Evolutionary conservation across 495 filamentous ascomycete species (phyloP).

Genomic region (Penicillium alfredii): DNA sequence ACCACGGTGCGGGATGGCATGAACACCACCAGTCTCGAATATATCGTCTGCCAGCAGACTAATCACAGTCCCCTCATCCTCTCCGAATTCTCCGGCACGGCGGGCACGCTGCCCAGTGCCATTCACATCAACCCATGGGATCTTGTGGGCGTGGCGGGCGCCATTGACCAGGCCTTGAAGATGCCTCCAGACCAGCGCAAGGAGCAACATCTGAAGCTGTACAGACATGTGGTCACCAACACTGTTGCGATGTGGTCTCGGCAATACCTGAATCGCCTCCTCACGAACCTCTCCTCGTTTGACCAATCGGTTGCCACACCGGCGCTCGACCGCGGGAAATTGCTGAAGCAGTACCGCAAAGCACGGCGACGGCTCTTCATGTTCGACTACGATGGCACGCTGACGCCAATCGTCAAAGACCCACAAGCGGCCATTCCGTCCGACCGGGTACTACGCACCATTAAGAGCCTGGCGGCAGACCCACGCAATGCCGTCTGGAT

Average conservation of each 20-base stretch:
- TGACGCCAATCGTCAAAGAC: constrained; percentile 92
- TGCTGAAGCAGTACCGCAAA: constrained; percentile 65
- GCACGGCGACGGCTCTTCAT: constrained; percentile 79
- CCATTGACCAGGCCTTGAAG: constrained; percentile 70
- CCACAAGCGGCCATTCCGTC: constrained; percentile 83
- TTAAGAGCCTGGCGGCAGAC: constrained; percentile 74
- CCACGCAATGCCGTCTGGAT: constrained; percentile 91
- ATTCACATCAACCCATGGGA: constrained; percentile 97
- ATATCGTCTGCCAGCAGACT: constrained; percentile 82
- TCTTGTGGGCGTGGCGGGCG: constrained; percentile 67
- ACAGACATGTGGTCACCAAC: constrained; percentile 73
- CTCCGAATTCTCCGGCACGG: constrained; percentile 92
- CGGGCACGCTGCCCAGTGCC: constrained; percentile 74
- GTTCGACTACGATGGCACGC: constrained; percentile 97
- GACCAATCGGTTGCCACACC: constrained; percentile 73
- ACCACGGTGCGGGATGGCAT: constrained; percentile 91
- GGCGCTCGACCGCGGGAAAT: constrained; percentile 61
- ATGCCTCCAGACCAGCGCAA: constrained; percentile 61
- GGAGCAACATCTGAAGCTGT: constrained; percentile 50
- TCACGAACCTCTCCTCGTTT: constrained; percentile 70
- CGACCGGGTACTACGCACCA: constrained; percentile 67
- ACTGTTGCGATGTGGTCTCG: constrained; percentile 80
- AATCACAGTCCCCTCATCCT: constrained; percentile 81
- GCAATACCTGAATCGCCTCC: constrained; percentile 65
- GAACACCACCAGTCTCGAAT: constrained; percentile 94